A percentile compares a stretch with the other conserved stretches of the same genome.
phyloP scores from a whole-genome alignment of 108 stramenopile genomes.

The Seminavis robusta region DNA sequence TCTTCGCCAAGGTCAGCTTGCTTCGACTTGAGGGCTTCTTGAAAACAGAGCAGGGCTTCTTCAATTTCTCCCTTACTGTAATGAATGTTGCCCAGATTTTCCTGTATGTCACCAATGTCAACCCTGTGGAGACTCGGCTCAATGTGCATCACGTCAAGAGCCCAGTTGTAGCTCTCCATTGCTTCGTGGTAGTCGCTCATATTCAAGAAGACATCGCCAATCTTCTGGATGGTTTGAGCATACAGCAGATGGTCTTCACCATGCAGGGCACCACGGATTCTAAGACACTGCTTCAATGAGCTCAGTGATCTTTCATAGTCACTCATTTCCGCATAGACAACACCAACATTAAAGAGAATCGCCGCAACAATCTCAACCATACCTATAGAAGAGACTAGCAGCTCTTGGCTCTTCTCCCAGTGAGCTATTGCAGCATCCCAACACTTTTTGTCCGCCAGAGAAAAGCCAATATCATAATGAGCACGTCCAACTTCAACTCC shows the following conservation, averaged over 20 bases:
- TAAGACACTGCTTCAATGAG: conserved; percentile 48
- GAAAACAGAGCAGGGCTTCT: conserved; percentile 60
- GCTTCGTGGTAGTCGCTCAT: conserved; percentile 70
- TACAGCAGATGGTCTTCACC: conserved; percentile 61
- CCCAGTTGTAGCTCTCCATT: conserved; percentile 63
- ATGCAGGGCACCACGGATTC: conserved; percentile 46
- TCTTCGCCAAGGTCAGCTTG: conserved; percentile 55
- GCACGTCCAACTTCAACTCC: conserved; percentile 57
- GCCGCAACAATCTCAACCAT: conserved; percentile 60
- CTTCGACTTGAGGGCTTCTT: conserved; percentile 61
- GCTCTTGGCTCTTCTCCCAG: conserved; percentile 65
- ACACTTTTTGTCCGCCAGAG: conserved; percentile 63
- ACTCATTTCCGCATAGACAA: conserved; percentile 55
- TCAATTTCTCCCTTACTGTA: conserved; percentile 58
- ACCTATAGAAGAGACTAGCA: conserved; percentile 43
- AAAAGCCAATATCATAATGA: conserved; percentile 70
- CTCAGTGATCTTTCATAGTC: conserved; percentile 53
- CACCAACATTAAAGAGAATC: conserved; percentile 60
- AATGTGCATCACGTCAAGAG: conserved; percentile 54
- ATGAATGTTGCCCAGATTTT: conserved; percentile 70
- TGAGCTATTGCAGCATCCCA: conserved; percentile 65
- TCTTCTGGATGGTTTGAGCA: conserved; percentile 57
- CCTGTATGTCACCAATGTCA: conserved; percentile 67
- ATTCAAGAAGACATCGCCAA: conserved; percentile 58
- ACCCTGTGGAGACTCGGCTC: conserved; percentile 46